Evolutionary conservation across 208 protist genomes (phyloP).

Genomic region (Endotrypanum monterogeii): DNA sequence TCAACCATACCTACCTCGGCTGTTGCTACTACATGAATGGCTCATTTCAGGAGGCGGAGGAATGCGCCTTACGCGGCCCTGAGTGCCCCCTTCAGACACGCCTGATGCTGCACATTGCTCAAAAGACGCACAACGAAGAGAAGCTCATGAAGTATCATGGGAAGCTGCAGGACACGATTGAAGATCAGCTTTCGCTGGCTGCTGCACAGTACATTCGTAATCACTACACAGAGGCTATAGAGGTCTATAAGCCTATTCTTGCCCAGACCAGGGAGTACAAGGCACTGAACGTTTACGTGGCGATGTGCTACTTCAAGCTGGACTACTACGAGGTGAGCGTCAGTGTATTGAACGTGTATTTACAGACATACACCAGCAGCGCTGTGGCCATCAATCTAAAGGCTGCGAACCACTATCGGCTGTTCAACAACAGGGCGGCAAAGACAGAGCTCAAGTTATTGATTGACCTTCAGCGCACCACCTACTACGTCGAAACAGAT

Average conservation of each 20-base stretch:
- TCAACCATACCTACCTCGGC: conserved; percentile 80
- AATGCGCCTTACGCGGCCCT: conserved; percentile 83
- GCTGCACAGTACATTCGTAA: conserved; percentile 95
- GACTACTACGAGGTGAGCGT: conserved; percentile 97
- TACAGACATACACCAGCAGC: conserved; percentile 92
- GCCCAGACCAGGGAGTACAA: conserved; percentile 93
- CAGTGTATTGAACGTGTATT: conserved; percentile 91
- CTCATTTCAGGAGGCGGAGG: conserved; percentile 90
- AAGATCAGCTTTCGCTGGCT: conserved; percentile 94
- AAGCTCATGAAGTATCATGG: conserved; percentile 95
- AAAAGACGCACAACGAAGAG: conserved; percentile 92
- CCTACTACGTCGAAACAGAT: conserved; percentile 92
- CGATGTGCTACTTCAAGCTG: conserved; percentile 98
- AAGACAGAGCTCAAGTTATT: conserved; percentile 93
- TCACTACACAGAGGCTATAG: conserved; percentile 96
- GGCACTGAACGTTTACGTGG: conserved; percentile 96
- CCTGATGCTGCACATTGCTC: conserved; percentile 95
- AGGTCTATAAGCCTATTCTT: conserved; percentile 97
- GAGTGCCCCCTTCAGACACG: conserved; percentile 87
- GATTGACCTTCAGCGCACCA: conserved; percentile 87
- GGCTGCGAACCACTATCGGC: conserved; percentile 95
- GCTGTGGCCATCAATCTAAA: conserved; percentile 97
- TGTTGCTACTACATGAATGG: conserved; percentile 88
- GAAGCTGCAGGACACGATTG: conserved; percentile 85
- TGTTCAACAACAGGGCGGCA: conserved; percentile 94